These are phyloP conservation scores for Trichosanthes truncata DNA, from an alignment of 306 rosid species.

Conservation along the genomic window DNA sequence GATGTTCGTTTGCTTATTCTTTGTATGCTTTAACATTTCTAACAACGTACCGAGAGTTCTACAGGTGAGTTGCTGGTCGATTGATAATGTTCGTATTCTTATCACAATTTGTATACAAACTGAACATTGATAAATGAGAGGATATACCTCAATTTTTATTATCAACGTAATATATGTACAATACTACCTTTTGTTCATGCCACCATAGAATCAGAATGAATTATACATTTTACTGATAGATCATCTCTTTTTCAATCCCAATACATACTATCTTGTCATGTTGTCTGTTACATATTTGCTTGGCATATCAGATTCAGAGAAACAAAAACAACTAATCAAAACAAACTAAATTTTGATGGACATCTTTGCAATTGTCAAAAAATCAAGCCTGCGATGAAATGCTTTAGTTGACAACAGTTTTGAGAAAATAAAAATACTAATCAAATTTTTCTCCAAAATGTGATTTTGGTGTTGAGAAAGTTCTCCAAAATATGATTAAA, in stretches of 20 bases:
- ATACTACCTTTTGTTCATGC: background rate
- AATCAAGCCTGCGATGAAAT: too few relatives aligned
- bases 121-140: constrained; percentile 4
- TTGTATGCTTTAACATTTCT: background rate
- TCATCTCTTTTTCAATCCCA: background rate
- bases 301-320: background rate
- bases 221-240: background rate
- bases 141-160: constrained; percentile 9
- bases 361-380: background rate
- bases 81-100: background rate
- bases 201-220: background rate
- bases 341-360: background rate
- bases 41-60: background rate
- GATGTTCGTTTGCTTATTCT: background rate
- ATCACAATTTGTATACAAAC: constrained; percentile 1
- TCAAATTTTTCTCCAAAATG: too few relatives aligned
- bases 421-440: too few relatives aligned
- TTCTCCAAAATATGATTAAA: too few relatives aligned
- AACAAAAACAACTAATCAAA: background rate
- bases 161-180: background rate
- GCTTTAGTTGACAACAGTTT: background rate
- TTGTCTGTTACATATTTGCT: background rate
- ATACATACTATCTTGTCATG: background rate
- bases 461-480: too few relatives aligned
- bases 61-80: constrained; percentile 3